Conservation (phyloP, 2,329 filamentous ascomycete genomes). For the Pezicula neosporulosa region DNA sequence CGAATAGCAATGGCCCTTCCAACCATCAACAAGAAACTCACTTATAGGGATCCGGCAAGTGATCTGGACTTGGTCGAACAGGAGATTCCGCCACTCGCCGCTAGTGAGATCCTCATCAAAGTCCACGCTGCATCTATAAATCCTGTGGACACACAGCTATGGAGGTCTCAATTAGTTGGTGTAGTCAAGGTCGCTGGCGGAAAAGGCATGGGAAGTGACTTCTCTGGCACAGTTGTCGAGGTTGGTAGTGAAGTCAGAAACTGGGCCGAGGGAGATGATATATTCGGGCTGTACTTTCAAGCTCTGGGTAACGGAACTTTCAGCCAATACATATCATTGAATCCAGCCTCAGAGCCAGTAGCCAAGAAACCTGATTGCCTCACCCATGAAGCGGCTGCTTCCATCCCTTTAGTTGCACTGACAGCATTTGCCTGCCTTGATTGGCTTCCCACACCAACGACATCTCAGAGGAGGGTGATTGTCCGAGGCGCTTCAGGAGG, state of each 20-base stretch:
- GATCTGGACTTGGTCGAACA: slow-evolving; percentile 18
- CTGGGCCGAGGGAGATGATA: slow-evolving; percentile 31
- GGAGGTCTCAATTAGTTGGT: slow-evolving; percentile 15
- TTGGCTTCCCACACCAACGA: slow-evolving; percentile 18
- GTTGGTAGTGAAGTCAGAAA: slow-evolving; percentile 29
- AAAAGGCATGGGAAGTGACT: slow-evolving; percentile 27
- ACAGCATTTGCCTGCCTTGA: slow-evolving; percentile 32
- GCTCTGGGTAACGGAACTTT: slow-evolving; percentile 26
- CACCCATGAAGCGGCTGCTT: slow-evolving; percentile 39
- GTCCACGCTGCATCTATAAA: slow-evolving; percentile 27
- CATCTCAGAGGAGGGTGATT: slow-evolving; percentile 17
- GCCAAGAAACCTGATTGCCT: slow-evolving; percentile 35
- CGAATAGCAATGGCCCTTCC: slow-evolving; percentile 11
- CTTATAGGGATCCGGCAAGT: background rate
- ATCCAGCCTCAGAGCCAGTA: slow-evolving; percentile 20
- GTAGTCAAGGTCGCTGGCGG: slow-evolving; percentile 21
- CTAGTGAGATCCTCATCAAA: slow-evolving; percentile 22
- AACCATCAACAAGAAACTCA: slow-evolving; percentile 8
- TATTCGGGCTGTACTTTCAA: slow-evolving; percentile 30
- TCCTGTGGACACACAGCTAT: slow-evolving; percentile 26
- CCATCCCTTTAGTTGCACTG: slow-evolving; percentile 38
- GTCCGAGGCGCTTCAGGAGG: slow-evolving; percentile 25
- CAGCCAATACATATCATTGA: slow-evolving; percentile 23
- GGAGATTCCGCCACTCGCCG: slow-evolving; percentile 15
- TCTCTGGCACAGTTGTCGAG: slow-evolving; percentile 27